Base-by-base conservation (phyloP, 345 rosid genomes). In the Carallia pectinifolia region DNA sequence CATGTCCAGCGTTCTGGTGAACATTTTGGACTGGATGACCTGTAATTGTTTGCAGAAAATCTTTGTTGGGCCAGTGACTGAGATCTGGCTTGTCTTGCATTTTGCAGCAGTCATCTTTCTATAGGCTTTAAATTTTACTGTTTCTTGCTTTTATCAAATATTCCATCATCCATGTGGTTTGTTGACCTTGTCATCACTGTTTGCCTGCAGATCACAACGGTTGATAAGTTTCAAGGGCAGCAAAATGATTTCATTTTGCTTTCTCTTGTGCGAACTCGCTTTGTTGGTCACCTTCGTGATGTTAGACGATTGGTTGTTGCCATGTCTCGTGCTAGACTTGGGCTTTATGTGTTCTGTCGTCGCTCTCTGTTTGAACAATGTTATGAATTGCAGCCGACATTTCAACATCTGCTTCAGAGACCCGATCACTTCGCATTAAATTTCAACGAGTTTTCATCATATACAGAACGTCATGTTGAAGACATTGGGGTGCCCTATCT, bases 161-260 rank as follows among this genome's bases (percentile, higher is more conserved):
- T 44, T 4, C 12, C 5, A 12, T 44, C 17, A 44, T 12, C 50
- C 50, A 12, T 44, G 50, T 44, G 50, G 16, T 44, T 44, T 12
- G 50, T 44, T 44, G 50, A 44, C 50, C 50, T 44, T 12, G 50
- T 44, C 17, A 13, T 10, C 3, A 44, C 16, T 44, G 50, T 44
- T 12, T 44, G 50, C 16, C 50, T 44, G 50, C 87, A 95, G 99
- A 90, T 95, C 61, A 78, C 99, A 3, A 95, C 99, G 2, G 99
- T 95, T 68, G 99, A 95, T 78, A 95, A 95, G 82, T 95, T 95
- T 84, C 99, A 95, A 85, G 99, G 99, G 50, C 99, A 95, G 76
- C 99, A 95, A 71, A 95, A 95, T 76, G 97, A 95, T 75, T 85
- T 95, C 64, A 88, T 92, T 34, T 86, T 95, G 86, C 85, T 95